A percentile compares a stretch with the other conserved stretches of the same genome.
Conservation (phyloP, 2,329 filamentous ascomycete genomes). For the Alternaria sp. region DNA sequence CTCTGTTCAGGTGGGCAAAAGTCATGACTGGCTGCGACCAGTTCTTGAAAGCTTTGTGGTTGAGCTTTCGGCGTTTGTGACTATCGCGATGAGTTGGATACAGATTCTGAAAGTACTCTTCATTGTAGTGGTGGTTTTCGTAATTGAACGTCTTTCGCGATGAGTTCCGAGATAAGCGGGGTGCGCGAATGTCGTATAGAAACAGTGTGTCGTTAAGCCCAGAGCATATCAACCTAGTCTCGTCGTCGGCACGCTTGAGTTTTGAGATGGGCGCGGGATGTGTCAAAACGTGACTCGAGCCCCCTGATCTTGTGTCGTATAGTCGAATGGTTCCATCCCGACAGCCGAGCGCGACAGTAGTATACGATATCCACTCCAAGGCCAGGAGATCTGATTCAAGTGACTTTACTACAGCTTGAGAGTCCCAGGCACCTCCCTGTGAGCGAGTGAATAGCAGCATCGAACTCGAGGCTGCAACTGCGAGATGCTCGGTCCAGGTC, state of each 20-base stretch:
- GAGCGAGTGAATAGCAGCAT: slow-evolving; percentile 34
- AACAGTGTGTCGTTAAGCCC: slow-evolving; percentile 35
- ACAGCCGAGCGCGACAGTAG: slow-evolving; percentile 38
- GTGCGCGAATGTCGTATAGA: slow-evolving; percentile 42
- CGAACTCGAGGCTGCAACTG: slow-evolving; percentile 36
- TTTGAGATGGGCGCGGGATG: slow-evolving; percentile 33
- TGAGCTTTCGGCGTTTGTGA: slow-evolving; percentile 22
- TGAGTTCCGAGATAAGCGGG: slow-evolving; percentile 5
- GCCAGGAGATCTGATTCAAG: slow-evolving; percentile 39
- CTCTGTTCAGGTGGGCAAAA: slow-evolving; percentile 35
- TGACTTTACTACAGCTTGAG: slow-evolving; percentile 2
- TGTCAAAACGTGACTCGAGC: slow-evolving; percentile 30
- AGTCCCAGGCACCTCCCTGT: slow-evolving; percentile 29
- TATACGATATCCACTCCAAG: slow-evolving; percentile 42
- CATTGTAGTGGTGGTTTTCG: slow-evolving; percentile 21
- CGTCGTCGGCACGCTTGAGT: slow-evolving; percentile 34
- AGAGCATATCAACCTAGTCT: slow-evolving; percentile 34
- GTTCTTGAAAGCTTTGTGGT: slow-evolving; percentile 7
- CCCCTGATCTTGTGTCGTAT: slow-evolving; percentile 39
- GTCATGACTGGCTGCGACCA: slow-evolving; percentile 37
- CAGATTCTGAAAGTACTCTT: slow-evolving; percentile 16
- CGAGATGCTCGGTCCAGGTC: slow-evolving; percentile 36
- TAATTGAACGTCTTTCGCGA: background rate
- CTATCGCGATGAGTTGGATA: slow-evolving; percentile 11
- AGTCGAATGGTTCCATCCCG: slow-evolving; percentile 43